Conservation (phyloP, 371 early-diverging fungal genomes). For the Rozella allomycis region DNA sequence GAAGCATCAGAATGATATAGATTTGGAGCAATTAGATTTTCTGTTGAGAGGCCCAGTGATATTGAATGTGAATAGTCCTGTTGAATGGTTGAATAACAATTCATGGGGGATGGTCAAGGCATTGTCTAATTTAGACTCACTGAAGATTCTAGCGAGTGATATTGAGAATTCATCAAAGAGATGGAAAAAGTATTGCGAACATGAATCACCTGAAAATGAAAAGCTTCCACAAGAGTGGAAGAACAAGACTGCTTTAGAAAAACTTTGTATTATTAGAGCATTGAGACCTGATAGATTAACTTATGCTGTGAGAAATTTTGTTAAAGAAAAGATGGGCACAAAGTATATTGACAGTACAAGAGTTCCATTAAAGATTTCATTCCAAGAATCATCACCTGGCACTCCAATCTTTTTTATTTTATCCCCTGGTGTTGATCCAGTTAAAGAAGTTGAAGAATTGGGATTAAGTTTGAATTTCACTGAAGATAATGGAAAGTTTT, state of each 20-base stretch:
- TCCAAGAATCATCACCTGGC: slow-evolving; percentile 22
- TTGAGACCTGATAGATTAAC: slow-evolving; percentile 37
- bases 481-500: slow-evolving; percentile 33
- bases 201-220: slow-evolving; percentile 35
- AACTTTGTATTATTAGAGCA: slow-evolving; percentile 33
- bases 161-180: slow-evolving; percentile 36
- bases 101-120: slow-evolving; percentile 34
- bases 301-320: slow-evolving; percentile 30
- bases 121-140: slow-evolving; percentile 26
- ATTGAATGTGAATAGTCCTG: slow-evolving; percentile 17
- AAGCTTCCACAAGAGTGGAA: slow-evolving; percentile 43
- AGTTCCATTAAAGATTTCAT: slow-evolving; percentile 22
- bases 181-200: slow-evolving; percentile 40
- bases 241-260: slow-evolving; percentile 32
- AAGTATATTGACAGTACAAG: slow-evolving; percentile 27
- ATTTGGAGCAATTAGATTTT: slow-evolving; percentile 28
- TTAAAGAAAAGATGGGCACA: slow-evolving; percentile 27
- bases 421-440: slow-evolving; percentile 40
- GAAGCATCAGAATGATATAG: slow-evolving; percentile 21
- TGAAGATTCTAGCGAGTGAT: slow-evolving; percentile 25
- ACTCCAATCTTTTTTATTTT: slow-evolving; percentile 39
- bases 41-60: slow-evolving; percentile 23
- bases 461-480: slow-evolving; percentile 20
- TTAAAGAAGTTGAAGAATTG: slow-evolving; percentile 37
- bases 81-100: slow-evolving; percentile 24